A percentile compares a stretch with the other conserved stretches of the same genome.
Conservation (phyloP, 73 alveolate genomes). For the Tetrahymena thermophila region DNA sequence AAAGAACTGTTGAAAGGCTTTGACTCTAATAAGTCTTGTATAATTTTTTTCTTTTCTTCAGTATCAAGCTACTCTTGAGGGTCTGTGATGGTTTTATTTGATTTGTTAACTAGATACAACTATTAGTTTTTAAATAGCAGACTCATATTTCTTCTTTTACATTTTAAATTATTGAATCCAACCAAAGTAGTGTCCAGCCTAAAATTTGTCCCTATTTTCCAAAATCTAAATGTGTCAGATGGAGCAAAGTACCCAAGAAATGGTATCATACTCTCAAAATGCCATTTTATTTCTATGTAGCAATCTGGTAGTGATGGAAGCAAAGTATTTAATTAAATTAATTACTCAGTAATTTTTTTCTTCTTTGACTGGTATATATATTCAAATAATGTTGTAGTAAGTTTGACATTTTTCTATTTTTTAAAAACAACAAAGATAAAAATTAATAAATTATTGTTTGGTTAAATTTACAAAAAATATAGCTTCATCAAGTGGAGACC, state of each 20-base stretch:
- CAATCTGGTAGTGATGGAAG: slow-evolving; percentile 53
- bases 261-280: slow-evolving; percentile 61
- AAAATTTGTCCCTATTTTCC: slow-evolving; percentile 56
- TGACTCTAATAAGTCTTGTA: slow-evolving; percentile 59
- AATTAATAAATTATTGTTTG: not conserved
- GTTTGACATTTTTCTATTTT: slow-evolving; percentile 41
- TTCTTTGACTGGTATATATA: slow-evolving; percentile 23
- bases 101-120: slow-evolving; percentile 48
- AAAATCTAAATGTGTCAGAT: slow-evolving; percentile 55
- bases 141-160: slow-evolving; percentile 64
- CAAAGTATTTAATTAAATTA: not conserved
- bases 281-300: slow-evolving; percentile 72
- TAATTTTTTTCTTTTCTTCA: slow-evolving; percentile 61
- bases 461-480: not conserved
- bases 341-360: slow-evolving; percentile 39
- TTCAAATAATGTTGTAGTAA: slow-evolving; percentile 56
- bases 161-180: slow-evolving; percentile 47
- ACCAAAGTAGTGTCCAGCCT: slow-evolving; percentile 67
- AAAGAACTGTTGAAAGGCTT: slow-evolving; percentile 49
- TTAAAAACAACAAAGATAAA: not conserved
- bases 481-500: slow-evolving; percentile 75
- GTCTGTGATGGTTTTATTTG: slow-evolving; percentile 44
- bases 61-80: slow-evolving; percentile 69
- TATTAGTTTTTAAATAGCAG: slow-evolving; percentile 51
- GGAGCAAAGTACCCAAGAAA: slow-evolving; percentile 61